Evolutionary conservation across 2,329 filamentous ascomycete genomes (phyloP).

Genomic region (Diaporthe sp.): DNA sequence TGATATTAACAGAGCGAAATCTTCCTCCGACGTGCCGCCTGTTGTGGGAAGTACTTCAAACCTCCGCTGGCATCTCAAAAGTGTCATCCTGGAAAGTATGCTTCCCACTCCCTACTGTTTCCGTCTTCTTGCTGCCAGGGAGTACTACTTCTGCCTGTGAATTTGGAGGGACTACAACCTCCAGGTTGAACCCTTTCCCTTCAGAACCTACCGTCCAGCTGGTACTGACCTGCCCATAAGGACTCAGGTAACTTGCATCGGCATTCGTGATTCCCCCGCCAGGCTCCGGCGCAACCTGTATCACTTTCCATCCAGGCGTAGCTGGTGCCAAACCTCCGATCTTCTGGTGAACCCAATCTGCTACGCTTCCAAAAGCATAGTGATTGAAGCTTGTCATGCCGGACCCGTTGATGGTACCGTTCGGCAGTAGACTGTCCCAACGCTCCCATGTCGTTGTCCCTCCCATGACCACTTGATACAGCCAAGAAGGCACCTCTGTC

Average conservation of each 20-base stretch:
- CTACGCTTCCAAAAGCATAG: conserved; percentile 14
- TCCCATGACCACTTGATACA: conserved; percentile 23
- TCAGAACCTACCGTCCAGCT: conserved; percentile 3
- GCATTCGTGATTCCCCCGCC: conserved; percentile 2
- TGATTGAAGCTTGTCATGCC: conserved; percentile 21
- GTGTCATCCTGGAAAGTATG: conserved; percentile 8
- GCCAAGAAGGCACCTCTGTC: conserved; percentile 23
- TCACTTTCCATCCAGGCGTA: background rate
- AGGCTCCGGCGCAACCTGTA: conserved; percentile 7
- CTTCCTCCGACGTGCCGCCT: background rate
- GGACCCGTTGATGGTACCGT: conserved; percentile 8
- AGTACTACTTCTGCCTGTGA: background rate
- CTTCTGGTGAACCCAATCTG: conserved; percentile 22
- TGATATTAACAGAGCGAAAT: background rate
- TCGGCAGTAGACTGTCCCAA: conserved; percentile 18
- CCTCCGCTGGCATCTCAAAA: background rate
- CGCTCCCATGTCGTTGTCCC: conserved; percentile 28
- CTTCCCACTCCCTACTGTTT: background rate
- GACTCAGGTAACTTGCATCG: background rate
- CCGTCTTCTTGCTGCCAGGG: background rate
- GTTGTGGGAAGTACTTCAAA: background rate
- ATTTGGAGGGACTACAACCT: conserved; percentile 7
- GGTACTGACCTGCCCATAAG: background rate
- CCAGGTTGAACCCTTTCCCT: background rate
- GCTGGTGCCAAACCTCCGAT: conserved; percentile 14